Evolutionary conservation across 495 filamentous ascomycete species (phyloP).

Genomic region (Xylaria venustula): DNA sequence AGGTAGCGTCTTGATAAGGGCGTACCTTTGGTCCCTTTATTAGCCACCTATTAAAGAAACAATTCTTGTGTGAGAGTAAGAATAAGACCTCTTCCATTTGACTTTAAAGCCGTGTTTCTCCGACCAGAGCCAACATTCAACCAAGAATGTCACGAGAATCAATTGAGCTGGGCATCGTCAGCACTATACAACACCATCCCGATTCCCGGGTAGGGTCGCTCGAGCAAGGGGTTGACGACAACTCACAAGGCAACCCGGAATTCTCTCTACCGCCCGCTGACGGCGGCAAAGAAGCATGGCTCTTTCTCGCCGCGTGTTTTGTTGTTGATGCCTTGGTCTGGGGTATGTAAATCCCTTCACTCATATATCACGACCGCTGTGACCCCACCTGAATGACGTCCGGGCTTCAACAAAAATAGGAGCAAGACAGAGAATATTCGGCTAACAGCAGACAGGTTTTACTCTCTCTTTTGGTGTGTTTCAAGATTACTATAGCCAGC

Average conservation of each 20-base stretch:
- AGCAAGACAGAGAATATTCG: neutral
- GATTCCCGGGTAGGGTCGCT: neutral
- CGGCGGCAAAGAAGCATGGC: slow-evolving; percentile 61
- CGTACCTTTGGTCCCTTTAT: neutral
- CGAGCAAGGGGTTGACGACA: neutral
- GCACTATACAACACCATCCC: neutral
- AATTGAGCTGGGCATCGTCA: neutral
- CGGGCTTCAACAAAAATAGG: no score
- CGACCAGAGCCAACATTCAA: no score
- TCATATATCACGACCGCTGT: neutral
- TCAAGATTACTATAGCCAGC: slow-evolving; percentile 45
- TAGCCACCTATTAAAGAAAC: no score
- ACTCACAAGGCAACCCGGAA: slow-evolving; percentile 9
- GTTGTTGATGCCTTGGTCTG: slow-evolving; percentile 64
- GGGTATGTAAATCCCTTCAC: slow-evolving; percentile 42
- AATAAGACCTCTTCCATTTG: no score
- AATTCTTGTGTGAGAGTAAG: no score
- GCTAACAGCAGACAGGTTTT: slow-evolving; percentile 48
- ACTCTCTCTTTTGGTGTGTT: slow-evolving; percentile 58
- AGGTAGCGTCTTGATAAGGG: neutral
- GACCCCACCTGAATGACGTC: neutral
- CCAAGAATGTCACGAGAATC: slow-evolving; percentile 2
- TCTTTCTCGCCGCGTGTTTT: slow-evolving; percentile 62
- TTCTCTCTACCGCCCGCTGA: slow-evolving; percentile 58
- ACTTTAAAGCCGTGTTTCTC: no score